Evolutionary conservation across 108 stramenopile genomes (phyloP), one percentile per base, ranked within the genome.

Genomic region (Stephanodiscus triporus): DNA sequence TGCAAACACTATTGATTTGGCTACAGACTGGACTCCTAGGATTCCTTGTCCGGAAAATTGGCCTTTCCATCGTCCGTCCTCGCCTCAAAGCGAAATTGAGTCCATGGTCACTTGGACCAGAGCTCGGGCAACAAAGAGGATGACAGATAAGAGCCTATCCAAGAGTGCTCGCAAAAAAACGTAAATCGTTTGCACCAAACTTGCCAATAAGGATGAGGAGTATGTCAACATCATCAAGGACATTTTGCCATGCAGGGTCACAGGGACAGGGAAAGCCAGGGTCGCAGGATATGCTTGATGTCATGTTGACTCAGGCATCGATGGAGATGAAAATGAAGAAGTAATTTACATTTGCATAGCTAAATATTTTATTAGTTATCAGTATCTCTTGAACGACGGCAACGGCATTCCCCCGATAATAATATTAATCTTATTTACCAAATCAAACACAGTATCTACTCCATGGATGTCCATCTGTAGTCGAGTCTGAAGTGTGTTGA

Each of bases 401-500:
- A 73, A 63, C 5, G 16, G 36, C 48, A 73, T 23, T n/a, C 11
- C 47, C 2, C 56, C 73, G 49, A 74, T 66, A 13, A 74, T 74
- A 24, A 30, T 16, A 58, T 74, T 74, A 19, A 75, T 60, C 13
- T 29, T 10, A 68, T 75, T 68, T 58, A 36, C 66, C 48, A 75
- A 75, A 4, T 36, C 47, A 58, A 40, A 5, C 2, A 67, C 24
- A 47, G 20, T 42, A n/a, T 50, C 61, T 42, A 66, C 30, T 2
- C 17, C 26, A 37, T 34, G 27, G 0, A 20, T 2, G 32, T 63
- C 29, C 19, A 53, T 9, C 47, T 63, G 34, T 10, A 72, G 50
- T 1, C 53, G 11, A 4, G 73, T 66, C 4, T 76, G 75, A 3
- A 76, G 49, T 0, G 75, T 76, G 48, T 76, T 76, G 48, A 76